phyloP scores from a whole-genome alignment of 306 rosid species.

The Biancaea sappan region DNA sequence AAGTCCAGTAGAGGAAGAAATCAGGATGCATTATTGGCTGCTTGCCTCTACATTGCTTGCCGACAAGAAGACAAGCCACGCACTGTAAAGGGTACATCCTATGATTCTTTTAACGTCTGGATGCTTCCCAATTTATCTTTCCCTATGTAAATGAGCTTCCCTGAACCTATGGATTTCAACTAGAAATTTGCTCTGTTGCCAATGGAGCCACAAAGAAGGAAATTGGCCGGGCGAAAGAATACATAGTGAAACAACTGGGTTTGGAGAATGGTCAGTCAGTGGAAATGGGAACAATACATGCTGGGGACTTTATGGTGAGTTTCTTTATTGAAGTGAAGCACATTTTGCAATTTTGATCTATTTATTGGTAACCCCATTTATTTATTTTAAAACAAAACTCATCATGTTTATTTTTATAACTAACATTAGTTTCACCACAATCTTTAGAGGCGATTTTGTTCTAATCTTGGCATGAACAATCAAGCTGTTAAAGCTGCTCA shows the following conservation, averaged over 20 bases:
- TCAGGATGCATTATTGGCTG: slow-evolving; percentile 81
- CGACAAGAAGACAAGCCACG: slow-evolving; percentile 85
- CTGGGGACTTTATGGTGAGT: slow-evolving; percentile 80
- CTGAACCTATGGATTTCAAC: slow-evolving; percentile 57
- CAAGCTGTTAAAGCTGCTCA: slow-evolving; percentile 83
- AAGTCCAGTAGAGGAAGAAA: slow-evolving; percentile 86
- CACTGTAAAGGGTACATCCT: slow-evolving; percentile 76
- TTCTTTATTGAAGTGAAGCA: background rate
- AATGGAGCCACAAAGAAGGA: slow-evolving; percentile 85
- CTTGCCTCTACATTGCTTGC: slow-evolving; percentile 87
- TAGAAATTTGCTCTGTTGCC: slow-evolving; percentile 84
- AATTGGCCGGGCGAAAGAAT: slow-evolving; percentile 86
- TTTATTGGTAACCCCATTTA: background rate
- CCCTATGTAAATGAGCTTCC: slow-evolving; percentile 53
- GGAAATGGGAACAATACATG: slow-evolving; percentile 87
- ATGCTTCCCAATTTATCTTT: slow-evolving; percentile 50
- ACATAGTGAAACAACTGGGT: slow-evolving; percentile 80
- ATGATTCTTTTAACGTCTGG: slow-evolving; percentile 52
- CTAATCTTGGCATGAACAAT: slow-evolving; percentile 80
- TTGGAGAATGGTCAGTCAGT: slow-evolving; percentile 75
- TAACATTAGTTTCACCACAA: background rate
- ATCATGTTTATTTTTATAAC: background rate
- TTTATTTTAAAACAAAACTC: background rate
- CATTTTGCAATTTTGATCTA: background rate
- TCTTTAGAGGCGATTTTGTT: slow-evolving; percentile 76